Percentiles rank a stretch among this genome's conserved stretches.
phyloP scores from a whole-genome alignment of 75 land plant species.

The Azolla pinnata region DNA sequence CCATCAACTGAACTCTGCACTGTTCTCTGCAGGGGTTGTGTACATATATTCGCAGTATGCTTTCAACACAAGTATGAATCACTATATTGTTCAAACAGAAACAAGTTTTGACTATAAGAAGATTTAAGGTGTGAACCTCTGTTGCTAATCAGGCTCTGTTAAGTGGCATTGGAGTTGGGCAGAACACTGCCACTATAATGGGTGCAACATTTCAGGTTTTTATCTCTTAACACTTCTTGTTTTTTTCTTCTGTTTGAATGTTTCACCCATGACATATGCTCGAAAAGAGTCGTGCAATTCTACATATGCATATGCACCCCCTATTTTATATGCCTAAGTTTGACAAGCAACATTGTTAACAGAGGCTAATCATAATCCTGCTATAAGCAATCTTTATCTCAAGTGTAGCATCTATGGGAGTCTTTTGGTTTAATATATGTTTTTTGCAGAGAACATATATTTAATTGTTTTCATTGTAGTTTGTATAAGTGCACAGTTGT shows the following conservation, averaged over 20 bases:
- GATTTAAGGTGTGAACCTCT: background rate
- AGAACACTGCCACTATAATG: slow-evolving; percentile 81
- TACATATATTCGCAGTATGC: slow-evolving; percentile 89
- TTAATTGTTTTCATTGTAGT: background rate
- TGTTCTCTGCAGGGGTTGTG: slow-evolving; percentile 64
- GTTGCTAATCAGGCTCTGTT: slow-evolving; percentile 58
- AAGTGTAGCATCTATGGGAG: background rate
- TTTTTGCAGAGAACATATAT: background rate
- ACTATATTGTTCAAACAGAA: background rate
- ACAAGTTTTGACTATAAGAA: background rate
- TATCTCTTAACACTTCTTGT: no score
- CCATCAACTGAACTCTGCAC: background rate
- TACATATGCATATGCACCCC: no score
- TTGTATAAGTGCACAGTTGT: no score
- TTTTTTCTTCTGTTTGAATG: no score
- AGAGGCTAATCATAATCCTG: no score
- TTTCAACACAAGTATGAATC: slow-evolving; percentile 75
- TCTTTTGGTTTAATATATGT: background rate
- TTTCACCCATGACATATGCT: no score
- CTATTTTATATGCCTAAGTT: no score
- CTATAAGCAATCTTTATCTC: no score
- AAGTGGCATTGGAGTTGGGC: slow-evolving; percentile 96
- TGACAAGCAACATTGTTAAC: no score
- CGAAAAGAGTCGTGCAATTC: no score
- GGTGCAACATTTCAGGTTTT: slow-evolving; percentile 96